Percentiles rank a stretch among this genome's conserved stretches.
These are phyloP conservation scores for Mentha longifolia DNA, from an alignment of 257 asterid genomes.

Conservation along the genomic window DNA sequence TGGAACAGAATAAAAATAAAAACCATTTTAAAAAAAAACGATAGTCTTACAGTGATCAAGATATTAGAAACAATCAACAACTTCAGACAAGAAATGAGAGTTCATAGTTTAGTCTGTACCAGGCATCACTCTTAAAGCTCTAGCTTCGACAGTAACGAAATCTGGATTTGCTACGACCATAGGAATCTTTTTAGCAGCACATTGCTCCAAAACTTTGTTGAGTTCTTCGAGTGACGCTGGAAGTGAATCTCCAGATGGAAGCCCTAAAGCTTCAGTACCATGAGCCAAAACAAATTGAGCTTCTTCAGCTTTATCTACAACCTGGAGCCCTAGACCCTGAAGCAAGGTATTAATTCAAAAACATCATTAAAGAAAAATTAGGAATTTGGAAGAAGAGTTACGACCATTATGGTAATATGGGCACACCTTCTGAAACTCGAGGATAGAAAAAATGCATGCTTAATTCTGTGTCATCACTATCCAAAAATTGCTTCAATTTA, in stretches of 20 bases:
- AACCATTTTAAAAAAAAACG: conserved; percentile 13
- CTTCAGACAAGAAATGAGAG: conserved; percentile 27
- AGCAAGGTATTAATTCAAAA: conserved; percentile 32
- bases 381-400: conserved; percentile 13
- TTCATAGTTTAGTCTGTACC: conserved; percentile 47
- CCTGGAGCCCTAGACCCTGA: conserved; percentile 86
- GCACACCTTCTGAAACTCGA: not conserved
- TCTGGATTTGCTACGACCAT: conserved; percentile 99
- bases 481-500: too few species aligned
- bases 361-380: conserved; percentile 1
- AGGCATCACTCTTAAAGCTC: conserved; percentile 92
- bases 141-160: conserved; percentile 93
- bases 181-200: conserved; percentile 80
- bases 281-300: conserved; percentile 92
- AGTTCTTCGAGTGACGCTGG: conserved; percentile 75
- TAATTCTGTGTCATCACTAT: not conserved
- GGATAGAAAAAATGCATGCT: not conserved
- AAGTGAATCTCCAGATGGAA: conserved; percentile 70
- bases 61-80: conserved; percentile 16
- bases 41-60: not conserved
- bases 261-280: conserved; percentile 97
- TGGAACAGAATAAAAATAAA: conserved; percentile 18
- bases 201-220: conserved; percentile 70
- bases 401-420: not conserved
- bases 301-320: conserved; percentile 71